Percentiles rank a stretch among this genome's conserved stretches.
phyloP scores from a whole-genome alignment of 768 basidiomycete genomes.

The Mycena haematopus region DNA sequence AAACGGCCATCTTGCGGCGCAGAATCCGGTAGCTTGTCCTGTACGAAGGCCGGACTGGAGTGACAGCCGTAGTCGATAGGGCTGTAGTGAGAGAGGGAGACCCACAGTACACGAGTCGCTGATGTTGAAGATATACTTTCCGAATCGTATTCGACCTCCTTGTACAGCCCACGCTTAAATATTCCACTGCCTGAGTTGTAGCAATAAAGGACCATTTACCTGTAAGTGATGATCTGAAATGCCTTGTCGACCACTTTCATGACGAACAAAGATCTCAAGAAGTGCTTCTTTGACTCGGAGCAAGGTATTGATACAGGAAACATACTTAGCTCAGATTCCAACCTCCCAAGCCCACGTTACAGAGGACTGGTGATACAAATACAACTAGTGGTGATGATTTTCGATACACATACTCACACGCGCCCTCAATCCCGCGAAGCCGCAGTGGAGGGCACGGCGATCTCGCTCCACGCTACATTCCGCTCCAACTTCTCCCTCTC shows the following conservation, averaged over 20 bases:
- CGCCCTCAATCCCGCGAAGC: background rate
- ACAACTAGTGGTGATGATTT: background rate
- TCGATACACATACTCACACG: background rate
- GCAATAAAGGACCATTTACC: too few species aligned
- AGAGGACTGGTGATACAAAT: background rate
- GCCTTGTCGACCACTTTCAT: too few species aligned
- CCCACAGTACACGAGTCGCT: background rate
- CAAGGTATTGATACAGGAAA: background rate
- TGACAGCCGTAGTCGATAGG: background rate
- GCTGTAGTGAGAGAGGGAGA: background rate
- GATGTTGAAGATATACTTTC: background rate
- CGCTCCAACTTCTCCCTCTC: background rate
- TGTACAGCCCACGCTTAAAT: too few species aligned
- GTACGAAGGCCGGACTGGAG: background rate
- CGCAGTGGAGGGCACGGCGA: background rate
- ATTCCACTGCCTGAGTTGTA: too few species aligned
- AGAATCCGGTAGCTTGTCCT: background rate
- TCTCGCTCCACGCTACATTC: conserved; percentile 15
- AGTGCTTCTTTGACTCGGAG: too few species aligned
- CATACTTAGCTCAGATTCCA: background rate
- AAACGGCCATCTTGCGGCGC: background rate
- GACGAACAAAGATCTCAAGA: too few species aligned
- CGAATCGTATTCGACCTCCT: too few species aligned
- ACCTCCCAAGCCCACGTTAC: background rate
- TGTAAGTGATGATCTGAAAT: too few species aligned